phyloP scores from a whole-genome alignment of 2,329 filamentous ascomycete species.

The Tolypocladium endophyticum region DNA sequence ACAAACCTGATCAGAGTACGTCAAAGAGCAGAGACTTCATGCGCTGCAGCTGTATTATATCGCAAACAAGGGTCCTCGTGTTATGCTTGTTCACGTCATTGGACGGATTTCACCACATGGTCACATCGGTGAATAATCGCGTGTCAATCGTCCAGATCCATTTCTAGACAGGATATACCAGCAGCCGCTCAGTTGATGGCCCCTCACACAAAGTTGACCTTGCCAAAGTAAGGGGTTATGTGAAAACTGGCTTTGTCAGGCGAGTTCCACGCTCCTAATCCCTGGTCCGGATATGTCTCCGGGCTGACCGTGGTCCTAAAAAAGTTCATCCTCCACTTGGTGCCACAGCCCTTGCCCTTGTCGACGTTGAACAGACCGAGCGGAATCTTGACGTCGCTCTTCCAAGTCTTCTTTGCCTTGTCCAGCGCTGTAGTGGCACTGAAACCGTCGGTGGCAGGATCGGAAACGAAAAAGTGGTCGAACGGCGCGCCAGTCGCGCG shows the following conservation, averaged over 20 bases:
- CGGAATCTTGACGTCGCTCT: conserved; percentile 29
- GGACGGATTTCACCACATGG: no score
- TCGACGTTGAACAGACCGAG: conserved; percentile 40
- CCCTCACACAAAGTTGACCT: conserved; percentile 24
- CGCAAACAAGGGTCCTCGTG: neutral
- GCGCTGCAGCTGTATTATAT: neutral
- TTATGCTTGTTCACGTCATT: no score
- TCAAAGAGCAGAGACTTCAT: no score
- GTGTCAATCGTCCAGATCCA: neutral
- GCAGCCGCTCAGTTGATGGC: neutral
- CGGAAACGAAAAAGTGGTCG: conserved; percentile 29
- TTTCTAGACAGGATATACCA: neutral
- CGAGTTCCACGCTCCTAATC: conserved; percentile 33
- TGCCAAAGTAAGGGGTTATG: conserved; percentile 33
- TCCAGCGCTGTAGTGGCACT: conserved; percentile 27
- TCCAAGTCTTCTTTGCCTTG: conserved; percentile 24
- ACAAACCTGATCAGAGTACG: no score
- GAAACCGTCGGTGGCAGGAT: conserved; percentile 30
- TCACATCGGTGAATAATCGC: neutral
- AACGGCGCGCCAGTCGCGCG: conserved; percentile 29
- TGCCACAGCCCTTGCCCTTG: conserved; percentile 27
- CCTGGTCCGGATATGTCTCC: conserved; percentile 31
- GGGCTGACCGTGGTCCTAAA: conserved; percentile 34
- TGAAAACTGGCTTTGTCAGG: conserved; percentile 36
- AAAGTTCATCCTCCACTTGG: conserved; percentile 41